Evolutionary conservation across 192 early-diverging fungal genomes (phyloP).

Genomic region (Gigaspora rosea): DNA sequence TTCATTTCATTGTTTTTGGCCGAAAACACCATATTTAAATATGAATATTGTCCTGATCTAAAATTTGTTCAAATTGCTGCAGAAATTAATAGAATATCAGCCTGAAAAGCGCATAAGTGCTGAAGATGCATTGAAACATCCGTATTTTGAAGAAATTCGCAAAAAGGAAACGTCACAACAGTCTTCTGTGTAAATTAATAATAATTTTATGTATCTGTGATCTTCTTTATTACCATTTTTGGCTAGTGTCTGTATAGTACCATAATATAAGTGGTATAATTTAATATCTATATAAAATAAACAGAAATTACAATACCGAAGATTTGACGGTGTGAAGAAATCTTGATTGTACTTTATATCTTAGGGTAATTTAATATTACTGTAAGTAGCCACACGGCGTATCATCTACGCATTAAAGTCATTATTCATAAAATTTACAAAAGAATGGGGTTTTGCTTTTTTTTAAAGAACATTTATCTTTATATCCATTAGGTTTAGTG

Average conservation of each 20-base stretch:
- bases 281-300: neutral
- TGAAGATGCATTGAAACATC: constrained; percentile 30
- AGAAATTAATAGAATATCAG: constrained; percentile 33
- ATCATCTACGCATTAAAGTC: too few relatives aligned
- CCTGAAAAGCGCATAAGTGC: constrained; percentile 30
- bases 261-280: neutral
- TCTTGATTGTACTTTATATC: too few relatives aligned
- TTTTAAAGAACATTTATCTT: too few relatives aligned
- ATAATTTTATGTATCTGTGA: neutral
- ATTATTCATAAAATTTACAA: too few relatives aligned
- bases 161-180: constrained; percentile 34
- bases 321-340: too few relatives aligned
- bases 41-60: neutral
- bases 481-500: too few relatives aligned
- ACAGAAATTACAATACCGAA: too few relatives aligned
- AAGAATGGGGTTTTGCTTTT: too few relatives aligned
- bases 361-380: too few relatives aligned
- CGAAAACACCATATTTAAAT: neutral
- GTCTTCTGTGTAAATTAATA: constrained; percentile 12
- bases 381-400: too few relatives aligned
- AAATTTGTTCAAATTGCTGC: neutral
- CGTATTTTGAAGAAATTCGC: constrained; percentile 33
- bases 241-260: neutral
- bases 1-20: neutral
- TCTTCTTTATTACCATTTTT: neutral